Evolutionary conservation across 176 grass and related monocot genomes (phyloP).

Genomic region (Poa annua): DNA sequence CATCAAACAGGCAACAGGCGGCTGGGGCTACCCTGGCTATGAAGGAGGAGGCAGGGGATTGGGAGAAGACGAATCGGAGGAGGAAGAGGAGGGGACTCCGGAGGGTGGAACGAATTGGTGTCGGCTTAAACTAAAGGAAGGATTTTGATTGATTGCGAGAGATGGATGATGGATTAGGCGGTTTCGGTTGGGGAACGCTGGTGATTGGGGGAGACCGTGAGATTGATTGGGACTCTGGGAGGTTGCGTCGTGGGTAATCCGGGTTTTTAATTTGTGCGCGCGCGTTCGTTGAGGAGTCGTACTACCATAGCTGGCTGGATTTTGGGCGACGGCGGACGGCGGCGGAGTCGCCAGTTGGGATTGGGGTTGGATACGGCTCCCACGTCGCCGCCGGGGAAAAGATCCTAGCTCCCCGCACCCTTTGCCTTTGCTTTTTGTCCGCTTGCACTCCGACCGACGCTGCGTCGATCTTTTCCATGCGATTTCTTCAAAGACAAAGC

Average conservation of each 20-base stretch:
- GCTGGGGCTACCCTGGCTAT: background rate
- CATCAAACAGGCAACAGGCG: constrained; percentile 7
- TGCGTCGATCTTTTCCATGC: background rate
- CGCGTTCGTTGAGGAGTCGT: constrained; percentile 40
- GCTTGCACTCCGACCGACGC: background rate
- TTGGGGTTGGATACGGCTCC: constrained; percentile 34
- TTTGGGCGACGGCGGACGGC: constrained; percentile 35
- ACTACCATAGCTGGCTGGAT: constrained; percentile 16
- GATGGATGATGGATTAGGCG: constrained; percentile 1
- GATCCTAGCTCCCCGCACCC: background rate
- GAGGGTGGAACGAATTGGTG: constrained; percentile 32
- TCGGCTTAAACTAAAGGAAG: constrained; percentile 13
- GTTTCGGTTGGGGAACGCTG: background rate
- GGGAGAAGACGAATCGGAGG: constrained; percentile 1
- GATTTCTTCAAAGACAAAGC: no score
- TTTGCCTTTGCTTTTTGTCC: background rate
- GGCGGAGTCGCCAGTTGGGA: constrained; percentile 49
- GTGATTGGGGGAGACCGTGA: constrained; percentile 3
- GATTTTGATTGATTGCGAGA: constrained; percentile 7
- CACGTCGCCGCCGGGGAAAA: constrained; percentile 23
- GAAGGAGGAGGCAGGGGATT: background rate
- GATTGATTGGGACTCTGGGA: constrained; percentile 7
- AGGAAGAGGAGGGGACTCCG: background rate
- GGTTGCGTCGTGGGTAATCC: constrained; percentile 46
- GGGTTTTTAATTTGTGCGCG: constrained; percentile 15